Percentiles rank a stretch among this genome's conserved stretches.
These are phyloP conservation scores for Knufia fluminis DNA, from an alignment of 2,329 filamentous ascomycete species.

Conservation along the genomic window DNA sequence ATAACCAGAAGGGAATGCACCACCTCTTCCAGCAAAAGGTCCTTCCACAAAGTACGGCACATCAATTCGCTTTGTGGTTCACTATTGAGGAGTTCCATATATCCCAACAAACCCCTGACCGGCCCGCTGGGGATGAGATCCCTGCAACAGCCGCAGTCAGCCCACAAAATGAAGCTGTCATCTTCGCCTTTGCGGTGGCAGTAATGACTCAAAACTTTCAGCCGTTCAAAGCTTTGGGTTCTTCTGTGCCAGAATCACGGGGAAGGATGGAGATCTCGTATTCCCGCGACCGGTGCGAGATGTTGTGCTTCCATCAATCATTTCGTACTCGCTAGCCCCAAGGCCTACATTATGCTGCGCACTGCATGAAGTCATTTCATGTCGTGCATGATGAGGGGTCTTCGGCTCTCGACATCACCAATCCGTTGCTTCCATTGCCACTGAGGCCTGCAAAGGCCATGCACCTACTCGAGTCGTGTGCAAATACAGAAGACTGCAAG, in stretches of 20 bases:
- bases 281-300: not conserved
- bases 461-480: not conserved
- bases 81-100: no score
- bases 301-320: not conserved
- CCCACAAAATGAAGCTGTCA: not conserved
- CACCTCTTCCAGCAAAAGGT: not conserved
- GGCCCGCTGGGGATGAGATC: not conserved
- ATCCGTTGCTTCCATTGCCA: not conserved
- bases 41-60: not conserved
- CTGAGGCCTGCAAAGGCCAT: not conserved
- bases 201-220: not conserved
- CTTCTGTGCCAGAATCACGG: not conserved
- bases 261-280: not conserved
- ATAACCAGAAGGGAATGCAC: no score
- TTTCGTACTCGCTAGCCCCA: not conserved
- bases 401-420: not conserved
- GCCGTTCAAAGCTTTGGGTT: not conserved
- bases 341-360: not conserved
- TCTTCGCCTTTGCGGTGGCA: not conserved
- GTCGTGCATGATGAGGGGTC: constrained; percentile 4
- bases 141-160: not conserved
- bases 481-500: not conserved
- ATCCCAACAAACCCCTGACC: no score
- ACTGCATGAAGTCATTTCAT: constrained; percentile 4
- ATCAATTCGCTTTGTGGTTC: no score